A percentile compares a stretch with the other conserved stretches of the same genome.
Conservation (phyloP, 164 flowering plant species). For the Macadamia integrifolia region DNA sequence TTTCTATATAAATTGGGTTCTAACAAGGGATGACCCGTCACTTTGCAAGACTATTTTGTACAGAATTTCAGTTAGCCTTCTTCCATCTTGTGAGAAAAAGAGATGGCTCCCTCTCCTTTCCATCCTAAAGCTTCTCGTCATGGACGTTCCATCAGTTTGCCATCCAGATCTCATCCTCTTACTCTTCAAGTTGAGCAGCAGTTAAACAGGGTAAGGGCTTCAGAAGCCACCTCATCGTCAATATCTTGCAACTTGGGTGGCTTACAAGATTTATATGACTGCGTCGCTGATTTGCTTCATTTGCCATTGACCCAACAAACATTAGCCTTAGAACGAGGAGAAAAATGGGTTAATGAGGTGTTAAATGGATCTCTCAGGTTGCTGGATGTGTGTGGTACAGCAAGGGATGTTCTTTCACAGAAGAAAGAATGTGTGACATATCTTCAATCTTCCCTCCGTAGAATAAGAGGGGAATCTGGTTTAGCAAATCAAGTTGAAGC, state of each 20-base stretch:
- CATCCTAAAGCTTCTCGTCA: constrained; percentile 8
- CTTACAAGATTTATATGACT: background rate
- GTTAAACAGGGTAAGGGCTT: background rate
- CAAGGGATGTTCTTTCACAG: constrained; percentile 13
- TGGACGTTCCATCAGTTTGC: constrained; percentile 26
- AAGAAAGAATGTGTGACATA: constrained; percentile 16
- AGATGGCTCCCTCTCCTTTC: constrained; percentile 13
- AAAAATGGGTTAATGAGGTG: constrained; percentile 15
- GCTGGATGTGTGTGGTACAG: constrained; percentile 24
- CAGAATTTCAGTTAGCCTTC: background rate
- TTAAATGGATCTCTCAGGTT: constrained; percentile 30
- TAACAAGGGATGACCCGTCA: background rate
- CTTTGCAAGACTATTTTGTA: background rate
- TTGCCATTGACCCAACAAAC: background rate
- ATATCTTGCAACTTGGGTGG: background rate
- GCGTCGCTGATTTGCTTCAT: background rate
- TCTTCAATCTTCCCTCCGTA: constrained; percentile 21
- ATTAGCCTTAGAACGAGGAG: background rate
- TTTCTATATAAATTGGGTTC: no score
- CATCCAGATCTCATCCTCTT: constrained; percentile 21
- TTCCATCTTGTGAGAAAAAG: background rate
- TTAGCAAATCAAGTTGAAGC: background rate
- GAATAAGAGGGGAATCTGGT: constrained; percentile 7
- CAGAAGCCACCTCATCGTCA: background rate
- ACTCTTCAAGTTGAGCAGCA: constrained; percentile 10